Conservation (phyloP, 2,329 filamentous ascomycete genomes). For the Exophiala xenobiotica region DNA sequence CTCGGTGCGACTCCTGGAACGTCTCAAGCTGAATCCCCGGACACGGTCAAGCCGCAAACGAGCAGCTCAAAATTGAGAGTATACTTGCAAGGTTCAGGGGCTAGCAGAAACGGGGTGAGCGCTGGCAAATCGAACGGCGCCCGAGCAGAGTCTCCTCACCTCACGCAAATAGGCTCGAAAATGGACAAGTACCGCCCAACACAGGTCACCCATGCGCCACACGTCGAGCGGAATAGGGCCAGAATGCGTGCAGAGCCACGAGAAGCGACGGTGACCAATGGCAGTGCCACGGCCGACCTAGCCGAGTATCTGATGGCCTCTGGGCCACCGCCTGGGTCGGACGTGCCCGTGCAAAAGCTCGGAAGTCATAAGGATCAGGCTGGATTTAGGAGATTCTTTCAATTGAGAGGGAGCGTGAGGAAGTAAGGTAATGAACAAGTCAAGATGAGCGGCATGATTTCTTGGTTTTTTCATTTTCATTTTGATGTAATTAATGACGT, state of each 20-base stretch:
- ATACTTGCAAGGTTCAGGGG: conserved; percentile 17
- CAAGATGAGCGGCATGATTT: too few relatives aligned
- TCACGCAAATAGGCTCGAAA: conserved; percentile 33
- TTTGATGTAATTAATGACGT: neutral
- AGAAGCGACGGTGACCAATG: conserved; percentile 12
- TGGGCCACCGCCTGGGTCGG: conserved; percentile 53
- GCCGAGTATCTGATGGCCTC: conserved; percentile 72
- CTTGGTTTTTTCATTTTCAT: neutral
- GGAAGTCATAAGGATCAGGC: conserved; percentile 30
- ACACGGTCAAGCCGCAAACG: conserved; percentile 15
- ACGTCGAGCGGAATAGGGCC: conserved; percentile 40
- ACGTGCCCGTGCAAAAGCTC: conserved; percentile 20
- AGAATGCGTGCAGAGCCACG: conserved; percentile 22
- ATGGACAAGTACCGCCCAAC: conserved; percentile 33
- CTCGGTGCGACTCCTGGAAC: conserved; percentile 19
- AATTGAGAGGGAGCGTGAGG: conserved; percentile 27
- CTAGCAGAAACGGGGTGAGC: conserved; percentile 10
- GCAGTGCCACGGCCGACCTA: conserved; percentile 61
- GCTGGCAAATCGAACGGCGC: conserved; percentile 17
- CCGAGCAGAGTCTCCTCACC: conserved; percentile 28
- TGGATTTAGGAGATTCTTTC: conserved; percentile 39
- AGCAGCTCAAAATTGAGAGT: conserved; percentile 27
- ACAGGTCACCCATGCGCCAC: conserved; percentile 40
- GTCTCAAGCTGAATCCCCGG: conserved; percentile 7
- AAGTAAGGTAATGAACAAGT: conserved; percentile 6